phyloP scores from a whole-genome alignment of 345 rosid species.

The Pugionium cornutum region DNA sequence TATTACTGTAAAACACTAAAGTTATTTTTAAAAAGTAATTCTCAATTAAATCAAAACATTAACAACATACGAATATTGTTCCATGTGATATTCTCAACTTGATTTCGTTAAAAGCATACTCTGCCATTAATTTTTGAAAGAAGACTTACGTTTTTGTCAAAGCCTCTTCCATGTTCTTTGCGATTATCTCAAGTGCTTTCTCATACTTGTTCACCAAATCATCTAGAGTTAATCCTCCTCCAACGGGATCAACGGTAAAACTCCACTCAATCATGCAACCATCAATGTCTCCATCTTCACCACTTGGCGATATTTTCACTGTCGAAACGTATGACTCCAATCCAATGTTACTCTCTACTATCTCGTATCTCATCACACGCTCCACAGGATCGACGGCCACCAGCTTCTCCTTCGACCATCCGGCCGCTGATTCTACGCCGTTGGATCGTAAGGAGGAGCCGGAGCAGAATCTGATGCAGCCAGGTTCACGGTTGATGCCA shows the following conservation, averaged over 20 bases:
- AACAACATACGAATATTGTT: too few species aligned
- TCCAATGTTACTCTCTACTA: constrained; percentile 59
- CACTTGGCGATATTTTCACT: constrained; percentile 42
- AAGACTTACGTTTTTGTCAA: constrained; percentile 8
- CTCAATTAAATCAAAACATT: too few species aligned
- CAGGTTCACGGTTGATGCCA: constrained; percentile 60
- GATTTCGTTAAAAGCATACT: too few species aligned
- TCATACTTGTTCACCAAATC: constrained; percentile 42
- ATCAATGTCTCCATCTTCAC: constrained; percentile 10
- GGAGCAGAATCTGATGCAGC: constrained; percentile 54
- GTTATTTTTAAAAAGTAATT: too few species aligned
- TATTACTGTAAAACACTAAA: too few species aligned
- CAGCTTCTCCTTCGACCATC: constrained; percentile 61
- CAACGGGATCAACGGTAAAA: constrained; percentile 57
- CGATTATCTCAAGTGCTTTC: constrained; percentile 21
- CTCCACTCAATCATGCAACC: constrained; percentile 70
- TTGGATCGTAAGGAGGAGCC: constrained; percentile 47
- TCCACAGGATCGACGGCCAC: constrained; percentile 44
- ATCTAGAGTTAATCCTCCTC: constrained; percentile 50
- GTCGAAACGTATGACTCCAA: constrained; percentile 56
- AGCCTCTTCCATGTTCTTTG: constrained; percentile 38
- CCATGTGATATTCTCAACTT: too few species aligned
- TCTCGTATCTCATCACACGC: constrained; percentile 50
- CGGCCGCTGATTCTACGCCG: constrained; percentile 2
- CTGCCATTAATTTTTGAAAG: background rate